Evolutionary conservation across 768 basidiomycete genomes (phyloP), one percentile per base, ranked within the genome.

Genomic region (Collybia sp.): DNA sequence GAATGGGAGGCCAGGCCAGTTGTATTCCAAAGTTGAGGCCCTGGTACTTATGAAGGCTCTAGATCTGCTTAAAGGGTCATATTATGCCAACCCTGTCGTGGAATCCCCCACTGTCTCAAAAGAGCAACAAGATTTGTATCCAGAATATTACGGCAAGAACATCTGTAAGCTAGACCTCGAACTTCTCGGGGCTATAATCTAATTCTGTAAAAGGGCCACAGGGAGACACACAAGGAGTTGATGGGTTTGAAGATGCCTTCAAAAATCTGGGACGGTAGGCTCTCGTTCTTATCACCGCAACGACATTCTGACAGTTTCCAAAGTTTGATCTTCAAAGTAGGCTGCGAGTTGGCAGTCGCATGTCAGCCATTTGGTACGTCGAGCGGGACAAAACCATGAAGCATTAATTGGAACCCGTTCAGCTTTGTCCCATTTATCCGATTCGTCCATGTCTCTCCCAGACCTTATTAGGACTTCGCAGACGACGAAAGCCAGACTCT

Each of bases 51-150:
- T 42, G 15, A 30, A 4, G 11, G 33, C 20, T 16, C 19, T 52
- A 84, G 93, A 97, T 61, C 70, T 76, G 2, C 69, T 94, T 55
- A 98, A 97, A 63, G 95, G 94, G 2, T 93, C 89, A 0, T 99
- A 83, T 68, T 99, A 99, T 60, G 93, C 92, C 48, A 93, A 87
- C 55, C 92, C 93, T 8, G 64, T 84, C 18, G 57, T 83, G 0
- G 92, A 93, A 45, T 52, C 60, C 20, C 79, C 85, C 0, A 66
- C 73, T n/a, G 85, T 91, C 2, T 60, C 82, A 12, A 61, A 71
- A 2, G 74, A 70, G 31, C 75, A 85, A 35, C 73, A 69, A 43
- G 58, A 65, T 12, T 66, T 70, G 20, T 82, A 90, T 63, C 85
- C 83, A 2, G 90, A 94, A 62, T 95, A 92, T 65, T 93, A 95